These are phyloP conservation scores for Neolentinus lepideus DNA, from an alignment of 1,284 basidiomycete genomes.

Conservation along the genomic window DNA sequence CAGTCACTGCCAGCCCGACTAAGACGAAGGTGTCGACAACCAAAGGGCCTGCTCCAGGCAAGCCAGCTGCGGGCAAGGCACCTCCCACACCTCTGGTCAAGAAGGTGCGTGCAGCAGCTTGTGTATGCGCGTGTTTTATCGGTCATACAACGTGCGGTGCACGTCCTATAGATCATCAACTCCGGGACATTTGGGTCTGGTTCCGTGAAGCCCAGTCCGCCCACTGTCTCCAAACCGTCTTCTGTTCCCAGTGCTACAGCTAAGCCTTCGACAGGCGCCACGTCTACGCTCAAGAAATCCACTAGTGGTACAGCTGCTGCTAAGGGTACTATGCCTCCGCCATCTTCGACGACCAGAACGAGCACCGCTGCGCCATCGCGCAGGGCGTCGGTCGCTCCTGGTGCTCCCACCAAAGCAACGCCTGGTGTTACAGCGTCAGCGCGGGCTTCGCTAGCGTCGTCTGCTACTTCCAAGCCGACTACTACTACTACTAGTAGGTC, in stretches of 20 bases:
- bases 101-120: constrained; percentile 41
- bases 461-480: constrained; percentile 28
- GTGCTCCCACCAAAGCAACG: constrained; percentile 21
- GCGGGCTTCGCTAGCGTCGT: constrained; percentile 38
- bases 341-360: constrained; percentile 15
- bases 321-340: constrained; percentile 9
- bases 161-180: constrained; percentile 44
- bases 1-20: constrained; percentile 11
- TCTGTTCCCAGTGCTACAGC: constrained; percentile 15
- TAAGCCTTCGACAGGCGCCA: constrained; percentile 13
- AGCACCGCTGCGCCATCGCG: constrained; percentile 22
- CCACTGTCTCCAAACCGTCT: constrained; percentile 31
- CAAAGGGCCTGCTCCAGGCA: constrained; percentile 23
- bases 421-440: constrained; percentile 34
- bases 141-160: background rate
- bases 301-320: constrained; percentile 9
- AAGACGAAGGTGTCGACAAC: constrained; percentile 19
- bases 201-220: constrained; percentile 39
- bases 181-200: constrained; percentile 63
- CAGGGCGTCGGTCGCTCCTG: constrained; percentile 14
- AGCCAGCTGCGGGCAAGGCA: constrained; percentile 27
- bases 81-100: constrained; percentile 51
- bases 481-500: constrained; percentile 18
- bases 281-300: constrained; percentile 16
- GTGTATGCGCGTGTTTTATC: background rate